phyloP scores from a whole-genome alignment of 2,329 filamentous ascomycete species.

The Xylariales sp. region DNA sequence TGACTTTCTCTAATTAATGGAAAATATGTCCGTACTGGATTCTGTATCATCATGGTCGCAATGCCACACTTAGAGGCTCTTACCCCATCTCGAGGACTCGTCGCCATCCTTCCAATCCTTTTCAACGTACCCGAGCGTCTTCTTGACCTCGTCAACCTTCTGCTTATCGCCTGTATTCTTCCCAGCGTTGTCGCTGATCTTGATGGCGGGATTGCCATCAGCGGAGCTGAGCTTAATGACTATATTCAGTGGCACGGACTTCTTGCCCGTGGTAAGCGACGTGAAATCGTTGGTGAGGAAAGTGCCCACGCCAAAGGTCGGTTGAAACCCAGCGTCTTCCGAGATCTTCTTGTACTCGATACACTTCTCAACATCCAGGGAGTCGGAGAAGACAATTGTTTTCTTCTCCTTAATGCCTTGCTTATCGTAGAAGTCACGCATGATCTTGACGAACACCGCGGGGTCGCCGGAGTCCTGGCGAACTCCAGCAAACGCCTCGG shows the following conservation, averaged over 20 bases:
- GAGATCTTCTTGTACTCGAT: slow-evolving; percentile 84
- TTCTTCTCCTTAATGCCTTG: slow-evolving; percentile 77
- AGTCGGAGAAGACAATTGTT: slow-evolving; percentile 92
- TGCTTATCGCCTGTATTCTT: slow-evolving; percentile 90
- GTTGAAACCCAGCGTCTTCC: slow-evolving; percentile 74
- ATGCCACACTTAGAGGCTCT: too few relatives aligned
- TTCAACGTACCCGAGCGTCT: slow-evolving; percentile 79
- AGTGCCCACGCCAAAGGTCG: slow-evolving; percentile 91
- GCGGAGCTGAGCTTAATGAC: slow-evolving; percentile 95
- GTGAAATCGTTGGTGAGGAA: slow-evolving; percentile 93
- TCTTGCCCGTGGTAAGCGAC: slow-evolving; percentile 67
- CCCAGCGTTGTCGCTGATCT: slow-evolving; percentile 85
- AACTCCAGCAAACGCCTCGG: slow-evolving; percentile 76
- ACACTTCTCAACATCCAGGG: slow-evolving; percentile 84
- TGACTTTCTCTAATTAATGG: slow-evolving; percentile 1
- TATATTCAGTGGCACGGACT: slow-evolving; percentile 91
- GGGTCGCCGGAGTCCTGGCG: slow-evolving; percentile 91
- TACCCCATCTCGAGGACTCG: slow-evolving; percentile 79
- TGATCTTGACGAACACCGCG: slow-evolving; percentile 69
- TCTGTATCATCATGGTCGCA: too few relatives aligned
- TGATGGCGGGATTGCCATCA: slow-evolving; percentile 75
- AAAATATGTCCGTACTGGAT: too few relatives aligned
- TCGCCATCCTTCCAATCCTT: slow-evolving; percentile 79
- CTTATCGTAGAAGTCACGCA: slow-evolving; percentile 75
- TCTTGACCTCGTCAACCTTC: slow-evolving; percentile 80